Percentiles rank a stretch among this genome's conserved stretches.
These are phyloP conservation scores for Canavalia gladiata DNA, from an alignment of 306 rosid species.

Conservation along the genomic window DNA sequence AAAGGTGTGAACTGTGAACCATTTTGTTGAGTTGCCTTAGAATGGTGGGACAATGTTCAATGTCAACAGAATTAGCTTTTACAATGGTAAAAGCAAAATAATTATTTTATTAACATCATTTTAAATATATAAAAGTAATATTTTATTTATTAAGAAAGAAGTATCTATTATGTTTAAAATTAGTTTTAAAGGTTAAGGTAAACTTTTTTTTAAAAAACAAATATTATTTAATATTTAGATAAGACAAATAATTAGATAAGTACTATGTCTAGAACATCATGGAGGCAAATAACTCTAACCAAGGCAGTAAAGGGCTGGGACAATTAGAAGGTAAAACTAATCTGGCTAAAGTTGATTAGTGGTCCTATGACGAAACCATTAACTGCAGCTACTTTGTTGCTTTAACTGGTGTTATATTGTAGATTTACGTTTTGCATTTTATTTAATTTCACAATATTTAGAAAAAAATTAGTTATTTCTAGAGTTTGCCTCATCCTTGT, in stretches of 20 bases:
- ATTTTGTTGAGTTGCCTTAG: background rate
- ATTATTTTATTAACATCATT: no score
- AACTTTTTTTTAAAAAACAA: no score
- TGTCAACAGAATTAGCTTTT: background rate
- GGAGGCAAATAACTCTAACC: background rate
- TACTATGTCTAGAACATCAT: slow-evolving; percentile 8
- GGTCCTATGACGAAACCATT: background rate
- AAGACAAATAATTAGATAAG: background rate
- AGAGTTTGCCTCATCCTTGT: no score
- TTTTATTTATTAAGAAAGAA: no score
- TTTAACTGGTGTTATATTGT: no score
- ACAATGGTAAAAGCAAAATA: background rate
- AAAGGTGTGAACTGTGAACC: background rate
- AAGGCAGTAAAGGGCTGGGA: background rate
- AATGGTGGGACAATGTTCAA: background rate
- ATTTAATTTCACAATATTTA: no score
- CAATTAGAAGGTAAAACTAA: background rate
- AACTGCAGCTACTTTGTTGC: background rate
- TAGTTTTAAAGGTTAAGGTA: no score
- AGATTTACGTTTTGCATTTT: no score
- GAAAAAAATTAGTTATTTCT: no score
- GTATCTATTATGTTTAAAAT: no score
- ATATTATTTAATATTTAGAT: no score
- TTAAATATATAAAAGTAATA: no score
- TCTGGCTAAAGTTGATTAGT: slow-evolving; percentile 12